Evolutionary conservation across 75 land plant genomes (phyloP).

Genomic region (Selaginella tamariscina): DNA sequence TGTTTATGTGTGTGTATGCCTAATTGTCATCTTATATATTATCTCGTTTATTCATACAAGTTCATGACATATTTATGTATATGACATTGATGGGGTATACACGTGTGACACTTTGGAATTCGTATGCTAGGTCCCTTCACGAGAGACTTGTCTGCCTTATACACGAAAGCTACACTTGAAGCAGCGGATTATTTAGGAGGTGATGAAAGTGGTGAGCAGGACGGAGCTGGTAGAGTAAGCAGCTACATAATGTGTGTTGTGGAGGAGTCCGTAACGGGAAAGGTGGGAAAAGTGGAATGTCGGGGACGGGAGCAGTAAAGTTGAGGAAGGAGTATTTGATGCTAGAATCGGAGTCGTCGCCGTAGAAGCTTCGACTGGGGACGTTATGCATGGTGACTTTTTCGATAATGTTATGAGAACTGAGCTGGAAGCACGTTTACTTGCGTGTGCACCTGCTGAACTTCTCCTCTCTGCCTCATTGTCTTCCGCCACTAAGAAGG

Average conservation of each 20-base stretch:
- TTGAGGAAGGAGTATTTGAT: slow-evolving; percentile 32
- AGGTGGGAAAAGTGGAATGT: neutral
- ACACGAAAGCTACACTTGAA: slow-evolving; percentile 79
- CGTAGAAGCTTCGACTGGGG: slow-evolving; percentile 87
- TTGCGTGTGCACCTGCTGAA: slow-evolving; percentile 75
- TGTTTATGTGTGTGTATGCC: no score
- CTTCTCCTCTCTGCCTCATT: slow-evolving; percentile 65
- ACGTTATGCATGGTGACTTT: slow-evolving; percentile 75
- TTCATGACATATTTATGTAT: no score
- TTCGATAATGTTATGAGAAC: slow-evolving; percentile 57
- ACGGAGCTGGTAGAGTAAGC: slow-evolving; percentile 25
- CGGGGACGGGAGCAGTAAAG: slow-evolving; percentile 9
- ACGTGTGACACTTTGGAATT: no score
- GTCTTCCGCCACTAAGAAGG: slow-evolving; percentile 67
- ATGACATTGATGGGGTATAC: no score
- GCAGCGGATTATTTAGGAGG: slow-evolving; percentile 72
- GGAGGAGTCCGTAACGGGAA: slow-evolving; percentile 28
- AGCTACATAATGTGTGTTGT: slow-evolving; percentile 80
- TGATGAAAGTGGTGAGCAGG: slow-evolving; percentile 20
- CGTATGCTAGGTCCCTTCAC: slow-evolving; percentile 83
- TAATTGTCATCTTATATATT: no score
- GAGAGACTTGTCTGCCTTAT: slow-evolving; percentile 73
- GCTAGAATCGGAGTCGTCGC: slow-evolving; percentile 63
- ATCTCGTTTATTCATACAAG: no score
- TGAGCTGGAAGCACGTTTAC: slow-evolving; percentile 62